These are phyloP conservation scores for Tricholoma flavovirens DNA, from an alignment of 768 basidiomycete species.

Conservation along the genomic window DNA sequence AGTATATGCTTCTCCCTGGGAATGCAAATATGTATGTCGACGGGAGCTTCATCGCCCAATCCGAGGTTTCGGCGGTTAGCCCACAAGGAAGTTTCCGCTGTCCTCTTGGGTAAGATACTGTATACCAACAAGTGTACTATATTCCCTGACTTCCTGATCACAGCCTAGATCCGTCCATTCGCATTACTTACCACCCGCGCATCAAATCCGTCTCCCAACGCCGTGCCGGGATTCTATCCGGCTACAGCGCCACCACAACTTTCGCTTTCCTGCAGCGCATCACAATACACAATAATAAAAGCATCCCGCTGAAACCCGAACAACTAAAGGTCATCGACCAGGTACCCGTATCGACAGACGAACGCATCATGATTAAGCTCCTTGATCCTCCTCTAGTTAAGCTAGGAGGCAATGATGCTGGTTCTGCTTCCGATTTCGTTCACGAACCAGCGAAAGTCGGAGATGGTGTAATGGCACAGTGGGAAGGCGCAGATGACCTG, in stretches of 20 bases:
- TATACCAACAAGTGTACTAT: too few relatives aligned
- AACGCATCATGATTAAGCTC: neutral
- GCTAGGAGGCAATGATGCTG: neutral
- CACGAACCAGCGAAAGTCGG: neutral
- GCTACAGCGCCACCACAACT: neutral
- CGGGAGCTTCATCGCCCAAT: slow-evolving; percentile 25
- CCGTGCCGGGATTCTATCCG: neutral
- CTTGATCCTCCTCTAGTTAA: slow-evolving; percentile 1
- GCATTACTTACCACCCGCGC: slow-evolving; percentile 34
- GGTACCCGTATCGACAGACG: slow-evolving; percentile 8
- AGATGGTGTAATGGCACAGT: slow-evolving; percentile 5
- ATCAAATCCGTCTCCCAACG: slow-evolving; percentile 25
- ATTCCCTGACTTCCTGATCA: neutral
- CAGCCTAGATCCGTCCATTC: slow-evolving; percentile 35
- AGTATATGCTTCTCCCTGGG: slow-evolving; percentile 20
- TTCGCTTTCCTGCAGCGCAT: slow-evolving; percentile 10
- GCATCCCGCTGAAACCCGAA: slow-evolving; percentile 4
- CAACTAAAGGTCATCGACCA: slow-evolving; percentile 11
- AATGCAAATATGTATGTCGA: slow-evolving; percentile 24
- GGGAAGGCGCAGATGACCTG: neutral
- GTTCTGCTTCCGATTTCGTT: neutral
- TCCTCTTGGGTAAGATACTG: slow-evolving; percentile 17
- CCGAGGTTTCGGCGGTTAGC: slow-evolving; percentile 19
- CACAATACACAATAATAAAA: slow-evolving; percentile 13
- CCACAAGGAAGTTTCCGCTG: slow-evolving; percentile 26